Conservation (phyloP, 2,329 filamentous ascomycete species). For the Zymoseptoria crescenta region DNA sequence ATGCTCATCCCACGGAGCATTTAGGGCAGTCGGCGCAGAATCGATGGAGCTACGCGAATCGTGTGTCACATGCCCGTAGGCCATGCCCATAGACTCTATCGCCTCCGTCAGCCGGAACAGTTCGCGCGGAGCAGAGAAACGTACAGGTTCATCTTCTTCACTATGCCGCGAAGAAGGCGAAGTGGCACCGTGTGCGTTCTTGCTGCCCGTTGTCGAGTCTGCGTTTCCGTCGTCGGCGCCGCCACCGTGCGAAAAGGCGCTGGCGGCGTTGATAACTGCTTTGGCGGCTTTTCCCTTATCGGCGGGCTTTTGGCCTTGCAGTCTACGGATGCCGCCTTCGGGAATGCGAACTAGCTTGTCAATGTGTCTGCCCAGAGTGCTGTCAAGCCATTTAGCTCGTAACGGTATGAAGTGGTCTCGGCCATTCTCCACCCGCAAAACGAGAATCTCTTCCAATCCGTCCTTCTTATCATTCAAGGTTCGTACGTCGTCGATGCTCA, state of each 20-base stretch:
- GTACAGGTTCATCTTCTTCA: conserved; percentile 38
- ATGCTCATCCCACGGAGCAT: conserved; percentile 47
- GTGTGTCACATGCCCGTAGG: conserved; percentile 52
- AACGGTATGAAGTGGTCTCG: conserved; percentile 88
- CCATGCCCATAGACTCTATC: conserved; percentile 54
- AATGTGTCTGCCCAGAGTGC: conserved; percentile 77
- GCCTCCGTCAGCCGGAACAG: conserved; percentile 82
- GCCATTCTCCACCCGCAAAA: conserved; percentile 74
- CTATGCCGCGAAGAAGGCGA: conserved; percentile 1
- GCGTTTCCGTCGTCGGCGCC: conserved; percentile 2
- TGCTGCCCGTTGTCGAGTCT: conserved; percentile 1
- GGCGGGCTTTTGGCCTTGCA: conserved; percentile 48
- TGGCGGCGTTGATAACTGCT: conserved; percentile 11
- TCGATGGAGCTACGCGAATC: background rate
- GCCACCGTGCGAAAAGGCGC: conserved; percentile 7
- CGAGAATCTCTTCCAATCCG: conserved; percentile 74
- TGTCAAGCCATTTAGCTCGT: conserved; percentile 68
- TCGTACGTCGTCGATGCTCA: conserved; percentile 55
- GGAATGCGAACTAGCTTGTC: conserved; percentile 82
- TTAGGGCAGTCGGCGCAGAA: conserved; percentile 4
- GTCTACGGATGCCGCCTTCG: conserved; percentile 65
- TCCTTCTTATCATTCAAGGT: conserved; percentile 57
- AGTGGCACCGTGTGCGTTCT: background rate
- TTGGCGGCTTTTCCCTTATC: conserved; percentile 16
- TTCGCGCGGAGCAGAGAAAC: conserved; percentile 77